Evolutionary conservation across 306 rosid genomes (phyloP).

Genomic region (Quercus wislizeni): DNA sequence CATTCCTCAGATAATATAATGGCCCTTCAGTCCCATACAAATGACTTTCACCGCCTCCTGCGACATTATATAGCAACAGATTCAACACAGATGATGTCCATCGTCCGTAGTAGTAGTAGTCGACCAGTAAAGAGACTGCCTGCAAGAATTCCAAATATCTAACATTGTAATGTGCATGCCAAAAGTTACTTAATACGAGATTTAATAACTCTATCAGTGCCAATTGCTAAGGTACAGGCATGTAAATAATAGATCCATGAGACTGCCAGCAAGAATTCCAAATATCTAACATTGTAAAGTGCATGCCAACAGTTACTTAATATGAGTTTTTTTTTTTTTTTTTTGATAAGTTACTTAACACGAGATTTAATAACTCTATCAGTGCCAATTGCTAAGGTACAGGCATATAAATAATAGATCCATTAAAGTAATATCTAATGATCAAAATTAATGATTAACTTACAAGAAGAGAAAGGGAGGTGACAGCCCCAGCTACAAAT

Average conservation of each 20-base stretch:
- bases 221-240: slow-evolving; percentile 8
- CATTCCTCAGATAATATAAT: slow-evolving; percentile 78
- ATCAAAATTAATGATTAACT: slow-evolving; percentile 32
- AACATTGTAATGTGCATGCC: neutral
- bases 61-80: slow-evolving; percentile 75
- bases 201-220: neutral
- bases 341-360: too few species aligned
- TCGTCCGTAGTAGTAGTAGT: slow-evolving; percentile 60
- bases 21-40: slow-evolving; percentile 93
- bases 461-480: slow-evolving; percentile 76
- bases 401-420: slow-evolving; percentile 13
- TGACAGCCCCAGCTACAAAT: slow-evolving; percentile 68
- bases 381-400: neutral
- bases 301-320: too few species aligned
- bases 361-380: neutral
- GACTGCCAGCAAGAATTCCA: too few species aligned
- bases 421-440: neutral
- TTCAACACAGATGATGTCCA: slow-evolving; percentile 96
- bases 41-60: slow-evolving; percentile 96
- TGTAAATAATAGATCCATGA: slow-evolving; percentile 1
- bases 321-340: too few species aligned
- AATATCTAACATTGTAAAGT: too few species aligned
- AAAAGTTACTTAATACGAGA: slow-evolving; percentile 8
- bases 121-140: slow-evolving; percentile 64
- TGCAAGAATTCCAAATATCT: slow-evolving; percentile 31